A percentile compares a stretch with the other conserved stretches of the same genome.
Evolutionary conservation across 306 rosid genomes (phyloP).

Genomic region (Dalbergia cochinchinensis): DNA sequence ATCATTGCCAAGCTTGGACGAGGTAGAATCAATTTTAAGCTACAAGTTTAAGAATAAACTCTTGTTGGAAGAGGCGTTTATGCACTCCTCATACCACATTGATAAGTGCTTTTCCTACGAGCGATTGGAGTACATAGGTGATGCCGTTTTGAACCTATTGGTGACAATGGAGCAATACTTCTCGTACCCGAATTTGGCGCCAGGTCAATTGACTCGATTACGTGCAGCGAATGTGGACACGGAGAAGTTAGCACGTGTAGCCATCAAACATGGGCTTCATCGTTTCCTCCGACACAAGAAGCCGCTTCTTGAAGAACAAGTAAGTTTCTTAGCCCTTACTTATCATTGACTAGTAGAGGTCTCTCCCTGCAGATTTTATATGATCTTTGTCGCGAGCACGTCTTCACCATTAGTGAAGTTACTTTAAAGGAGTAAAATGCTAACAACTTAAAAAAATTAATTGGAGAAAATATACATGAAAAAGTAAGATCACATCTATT

Average conservation of each 20-base stretch:
- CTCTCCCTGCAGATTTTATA: too few relatives aligned
- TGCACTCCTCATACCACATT: conserved; percentile 44
- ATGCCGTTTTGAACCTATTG: conserved; percentile 58
- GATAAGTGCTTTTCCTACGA: conserved; percentile 42
- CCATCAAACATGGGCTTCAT: conserved; percentile 60
- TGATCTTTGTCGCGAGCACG: too few relatives aligned
- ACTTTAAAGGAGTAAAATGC: too few relatives aligned
- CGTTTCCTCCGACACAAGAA: conserved; percentile 61
- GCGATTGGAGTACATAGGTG: conserved; percentile 65
- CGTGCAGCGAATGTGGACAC: conserved; percentile 72
- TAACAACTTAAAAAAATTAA: too few relatives aligned
- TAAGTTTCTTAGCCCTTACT: conserved; percentile 22
- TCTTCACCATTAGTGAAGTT: too few relatives aligned
- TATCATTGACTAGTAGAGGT: too few relatives aligned
- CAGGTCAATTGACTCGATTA: conserved; percentile 62
- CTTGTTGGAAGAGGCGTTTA: conserved; percentile 64
- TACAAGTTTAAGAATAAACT: conserved; percentile 55
- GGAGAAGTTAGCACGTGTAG: conserved; percentile 75
- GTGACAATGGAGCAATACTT: conserved; percentile 57
- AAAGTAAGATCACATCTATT: too few relatives aligned
- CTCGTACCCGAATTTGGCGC: conserved; percentile 44
- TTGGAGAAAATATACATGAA: too few relatives aligned
- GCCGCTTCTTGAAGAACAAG: conserved; percentile 50
- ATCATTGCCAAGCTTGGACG: conserved; percentile 21
- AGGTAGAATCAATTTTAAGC: conserved; percentile 56